A percentile compares a stretch with the other conserved stretches of the same genome.
Evolutionary conservation across 176 grass and related monocot genomes (phyloP).

Genomic region (Secale cereale): DNA sequence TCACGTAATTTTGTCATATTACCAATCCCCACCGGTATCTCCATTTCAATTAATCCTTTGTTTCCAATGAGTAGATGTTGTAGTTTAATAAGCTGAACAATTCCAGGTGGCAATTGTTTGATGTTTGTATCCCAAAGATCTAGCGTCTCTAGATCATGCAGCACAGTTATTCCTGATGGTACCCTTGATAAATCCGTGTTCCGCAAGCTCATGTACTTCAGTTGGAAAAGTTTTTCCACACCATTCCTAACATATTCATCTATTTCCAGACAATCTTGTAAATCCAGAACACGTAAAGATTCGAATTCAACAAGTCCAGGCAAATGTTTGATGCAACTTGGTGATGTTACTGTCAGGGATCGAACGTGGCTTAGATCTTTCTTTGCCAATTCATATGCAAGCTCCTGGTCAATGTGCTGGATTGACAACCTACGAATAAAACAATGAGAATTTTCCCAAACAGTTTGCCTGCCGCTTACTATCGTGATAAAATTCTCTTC

Average conservation of each 20-base stretch:
- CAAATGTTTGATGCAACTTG: neutral
- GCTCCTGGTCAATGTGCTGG: neutral
- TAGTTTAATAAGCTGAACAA: neutral
- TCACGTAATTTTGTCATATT: neutral
- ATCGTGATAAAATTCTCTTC: too few species aligned
- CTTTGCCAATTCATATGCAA: neutral
- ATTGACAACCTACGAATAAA: neutral
- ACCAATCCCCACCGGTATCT: neutral
- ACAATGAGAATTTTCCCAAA: too few species aligned
- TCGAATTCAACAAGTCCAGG: neutral
- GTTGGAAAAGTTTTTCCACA: neutral
- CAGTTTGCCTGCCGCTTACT: too few species aligned
- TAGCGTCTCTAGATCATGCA: neutral
- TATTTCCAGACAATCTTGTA: rapidly evolving
- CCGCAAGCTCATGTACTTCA: neutral
- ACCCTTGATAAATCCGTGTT: rapidly evolving
- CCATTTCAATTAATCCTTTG: too few species aligned
- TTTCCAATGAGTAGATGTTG: neutral
- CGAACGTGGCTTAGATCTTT: neutral
- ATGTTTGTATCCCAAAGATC: neutral
- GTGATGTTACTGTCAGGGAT: neutral
- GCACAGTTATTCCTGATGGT: neutral
- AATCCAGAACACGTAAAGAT: neutral
- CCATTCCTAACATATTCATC: neutral
- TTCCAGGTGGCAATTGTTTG: neutral